Evolutionary conservation across 345 rosid species (phyloP).

Genomic region (Litchi chinensis): DNA sequence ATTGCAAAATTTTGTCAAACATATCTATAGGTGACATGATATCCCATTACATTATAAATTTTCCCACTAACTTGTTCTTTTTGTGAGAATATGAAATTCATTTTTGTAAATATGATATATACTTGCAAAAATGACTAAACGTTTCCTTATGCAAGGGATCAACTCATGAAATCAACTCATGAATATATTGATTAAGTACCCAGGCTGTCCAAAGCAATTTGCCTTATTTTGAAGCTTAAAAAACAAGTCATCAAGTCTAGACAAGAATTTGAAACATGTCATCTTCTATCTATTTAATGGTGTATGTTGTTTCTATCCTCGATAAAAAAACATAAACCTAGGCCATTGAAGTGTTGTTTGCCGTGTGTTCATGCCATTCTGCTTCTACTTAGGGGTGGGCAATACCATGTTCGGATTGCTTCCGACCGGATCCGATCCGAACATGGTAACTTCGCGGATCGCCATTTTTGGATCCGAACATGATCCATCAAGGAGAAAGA

Average conservation of each 20-base stretch:
- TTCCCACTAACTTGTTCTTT: no score
- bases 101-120: no score
- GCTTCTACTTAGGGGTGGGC: constrained; percentile 6
- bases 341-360: not conserved
- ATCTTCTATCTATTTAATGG: not conserved
- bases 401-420: no score
- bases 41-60: no score
- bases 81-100: no score
- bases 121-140: no score
- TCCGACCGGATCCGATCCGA: no score
- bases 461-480: no score
- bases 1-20: no score
- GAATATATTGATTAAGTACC: not conserved
- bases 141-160: not conserved
- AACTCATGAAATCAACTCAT: not conserved
- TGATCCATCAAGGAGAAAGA: no score
- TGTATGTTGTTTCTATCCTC: not conserved
- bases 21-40: not conserved
- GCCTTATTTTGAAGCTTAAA: not conserved
- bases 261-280: not conserved
- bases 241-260: not conserved
- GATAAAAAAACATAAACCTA: not conserved
- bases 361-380: not conserved
- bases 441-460: no score
- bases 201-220: constrained; percentile 7